Evolutionary conservation across 2,329 filamentous ascomycete genomes (phyloP), one percentile per base, ranked within the genome.

Genomic region (Trichophyton benhamiae): DNA sequence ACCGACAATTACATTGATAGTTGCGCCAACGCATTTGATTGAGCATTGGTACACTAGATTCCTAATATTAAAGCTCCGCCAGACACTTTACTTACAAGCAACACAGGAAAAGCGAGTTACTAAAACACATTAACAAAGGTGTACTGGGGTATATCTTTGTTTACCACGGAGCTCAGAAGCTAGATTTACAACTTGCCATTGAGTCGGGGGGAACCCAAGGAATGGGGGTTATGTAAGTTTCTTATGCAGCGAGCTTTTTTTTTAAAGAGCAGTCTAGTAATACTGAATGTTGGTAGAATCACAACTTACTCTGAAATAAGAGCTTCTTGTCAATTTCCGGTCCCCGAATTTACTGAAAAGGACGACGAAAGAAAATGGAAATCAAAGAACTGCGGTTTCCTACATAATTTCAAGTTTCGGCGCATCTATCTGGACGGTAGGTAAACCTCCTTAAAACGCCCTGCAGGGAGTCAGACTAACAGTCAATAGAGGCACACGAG

Each of bases 381-480:
- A 57, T 41, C 65, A 4, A 27, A 68, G 4, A 63, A 69, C 8
- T 62, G 65, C 30, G 74, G 74, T 1, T 66, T 68, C 2, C 62
- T 77, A 3, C 74, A 76, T 64, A 60, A 61, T 25, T 66, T 75
- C 33, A 69, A 70, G 3, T 77, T 72, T 60, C 68, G 68, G 25
- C 67, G 74, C 1, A 73, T 76, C n/a, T 68, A 76, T n/a, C 66
- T 77, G 5, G 74, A 77, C 41, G 75, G 74, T 71, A 66, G 60
- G 68, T 25, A 64, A 22, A 11, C 38, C n/a, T 13, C 30, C 38
- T 36, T 57, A 36, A 6, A 7, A n/a, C 13, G 9, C 13, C 38
- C 15, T 0, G 3, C 25, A 17, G 6, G 20, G n/a, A 30, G 11
- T 27, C 11, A 49, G 11, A 3, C 13, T 58, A 27, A 30, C 30